Evolutionary conservation across 2,329 filamentous ascomycete species (phyloP), one percentile per base, ranked within the genome.

Genomic region (Apiospora sp.): DNA sequence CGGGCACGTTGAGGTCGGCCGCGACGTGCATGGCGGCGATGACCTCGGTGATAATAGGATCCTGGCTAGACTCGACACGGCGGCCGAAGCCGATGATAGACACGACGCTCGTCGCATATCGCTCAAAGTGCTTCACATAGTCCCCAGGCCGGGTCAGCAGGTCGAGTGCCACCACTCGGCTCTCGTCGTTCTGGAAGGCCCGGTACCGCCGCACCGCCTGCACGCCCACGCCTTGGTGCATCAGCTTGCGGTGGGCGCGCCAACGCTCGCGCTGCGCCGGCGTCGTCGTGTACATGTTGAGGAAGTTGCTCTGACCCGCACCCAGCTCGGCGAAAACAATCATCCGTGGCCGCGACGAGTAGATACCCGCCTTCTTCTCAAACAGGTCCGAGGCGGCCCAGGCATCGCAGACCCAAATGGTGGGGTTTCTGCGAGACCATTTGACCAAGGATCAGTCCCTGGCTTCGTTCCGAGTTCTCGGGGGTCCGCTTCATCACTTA

Each of bases 31-130:
- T 87, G 44, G 88, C 81, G 0, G 87, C 85, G 72, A 90, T 87
- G n/a, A 88, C 89, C 76, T 90, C 88, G 3, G 88, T 88, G 73
- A 90, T 87, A 76, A 89, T 89, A 5, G 88, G 88, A 75, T 91
- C 88, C 22, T 86, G 81, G 76, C 80, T 86, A 70, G 78, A 84
- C 12, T 83, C 84, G 0, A 89, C 84, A 13, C 89, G 82, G 10
- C 88, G 81, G 0, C 89, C 89, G 76, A 89, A 90, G 0, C 86
- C 89, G 73, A 91, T 88, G 69, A 89, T 87, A 12, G 84, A 87
- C 0, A 88, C 86, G 0, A 89, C 87, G 69, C 85, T 87, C 0
- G 87, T 88, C 14, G 87, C 87, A 67, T 86, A 83, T 14, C 87
- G 82, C 80, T 89, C 87, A 67, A 89, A 85, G 72, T 89, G 87